Conservation (phyloP, 805 yeast species). For the Suhomyces vadensis region DNA sequence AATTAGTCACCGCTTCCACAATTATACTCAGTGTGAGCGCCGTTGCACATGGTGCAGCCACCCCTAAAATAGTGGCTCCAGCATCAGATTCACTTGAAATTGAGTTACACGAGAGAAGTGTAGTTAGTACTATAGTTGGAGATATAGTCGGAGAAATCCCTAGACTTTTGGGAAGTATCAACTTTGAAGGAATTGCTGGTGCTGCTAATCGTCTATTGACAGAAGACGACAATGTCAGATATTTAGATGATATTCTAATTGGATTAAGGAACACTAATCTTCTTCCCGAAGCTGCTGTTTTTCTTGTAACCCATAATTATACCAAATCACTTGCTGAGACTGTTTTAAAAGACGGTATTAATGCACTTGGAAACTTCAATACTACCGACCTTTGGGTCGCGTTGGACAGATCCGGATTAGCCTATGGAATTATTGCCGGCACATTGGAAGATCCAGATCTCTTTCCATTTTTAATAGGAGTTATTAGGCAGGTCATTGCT, state of each 20-base stretch:
- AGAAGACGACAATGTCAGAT: slow-evolving; percentile 19
- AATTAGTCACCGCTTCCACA: slow-evolving; percentile 8
- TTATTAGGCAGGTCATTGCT: slow-evolving; percentile 20
- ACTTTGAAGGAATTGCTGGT: slow-evolving; percentile 31
- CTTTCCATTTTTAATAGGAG: slow-evolving; percentile 24
- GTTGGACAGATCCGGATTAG: slow-evolving; percentile 31
- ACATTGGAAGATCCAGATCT: slow-evolving; percentile 21
- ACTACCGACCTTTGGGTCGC: slow-evolving; percentile 29
- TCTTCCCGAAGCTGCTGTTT: slow-evolving; percentile 25
- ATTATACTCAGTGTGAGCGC: slow-evolving; percentile 6
- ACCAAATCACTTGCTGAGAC: slow-evolving; percentile 21
- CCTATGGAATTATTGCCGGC: slow-evolving; percentile 26
- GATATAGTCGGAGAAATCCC: slow-evolving; percentile 19
- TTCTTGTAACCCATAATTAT: slow-evolving; percentile 23
- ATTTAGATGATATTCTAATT: slow-evolving; percentile 24
- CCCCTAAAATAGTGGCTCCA: slow-evolving; percentile 12
- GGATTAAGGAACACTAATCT: slow-evolving; percentile 24
- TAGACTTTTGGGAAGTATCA: slow-evolving; percentile 12
- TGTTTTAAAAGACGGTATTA: slow-evolving; percentile 18
- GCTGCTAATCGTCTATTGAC: slow-evolving; percentile 26
- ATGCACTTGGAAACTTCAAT: slow-evolving; percentile 17
- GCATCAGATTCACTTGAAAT: slow-evolving; percentile 10
- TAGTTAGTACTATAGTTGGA: background rate
- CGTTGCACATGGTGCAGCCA: slow-evolving; percentile 8
- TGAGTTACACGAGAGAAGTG: slow-evolving; percentile 9